A percentile compares a stretch with the other conserved stretches of the same genome.
Evolutionary conservation across 768 basidiomycete species (phyloP).

Genomic region (Flagelloscypha sp.): DNA sequence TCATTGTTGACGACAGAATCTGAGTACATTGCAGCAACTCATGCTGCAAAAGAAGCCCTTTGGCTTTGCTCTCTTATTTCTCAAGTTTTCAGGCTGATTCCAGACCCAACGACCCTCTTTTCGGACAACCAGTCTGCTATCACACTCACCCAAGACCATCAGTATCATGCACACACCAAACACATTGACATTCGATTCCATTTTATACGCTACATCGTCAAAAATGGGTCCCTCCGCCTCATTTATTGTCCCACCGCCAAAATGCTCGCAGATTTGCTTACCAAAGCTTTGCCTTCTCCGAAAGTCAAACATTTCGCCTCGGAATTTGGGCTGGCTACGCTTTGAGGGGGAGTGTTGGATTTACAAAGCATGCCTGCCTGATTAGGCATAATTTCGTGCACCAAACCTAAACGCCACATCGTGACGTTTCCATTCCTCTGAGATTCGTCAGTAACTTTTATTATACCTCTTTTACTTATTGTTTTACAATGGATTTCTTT

Average conservation of each 20-base stretch:
- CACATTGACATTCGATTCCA: slow-evolving; percentile 24
- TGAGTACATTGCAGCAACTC: slow-evolving; percentile 17
- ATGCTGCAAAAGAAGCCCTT: slow-evolving; percentile 9
- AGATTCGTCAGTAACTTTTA: no score
- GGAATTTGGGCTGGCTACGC: no score
- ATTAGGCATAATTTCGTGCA: no score
- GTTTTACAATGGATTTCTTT: no score
- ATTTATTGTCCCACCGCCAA: slow-evolving; percentile 13
- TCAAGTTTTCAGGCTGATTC: slow-evolving; percentile 11
- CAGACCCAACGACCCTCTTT: no score
- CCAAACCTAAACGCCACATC: no score
- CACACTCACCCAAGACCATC: slow-evolving; percentile 11
- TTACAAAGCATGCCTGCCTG: no score
- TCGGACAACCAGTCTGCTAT: slow-evolving; percentile 14
- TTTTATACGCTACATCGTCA: slow-evolving; percentile 20
- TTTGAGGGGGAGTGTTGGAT: no score
- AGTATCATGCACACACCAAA: slow-evolving; percentile 14
- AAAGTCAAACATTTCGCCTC: slow-evolving; percentile 4
- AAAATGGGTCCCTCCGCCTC: slow-evolving; percentile 1
- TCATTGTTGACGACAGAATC: slow-evolving; percentile 17
- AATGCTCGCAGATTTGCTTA: slow-evolving; percentile 20
- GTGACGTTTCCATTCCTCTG: no score
- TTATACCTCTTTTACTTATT: no score
- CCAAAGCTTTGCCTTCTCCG: slow-evolving; percentile 14
- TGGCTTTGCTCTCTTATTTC: slow-evolving; percentile 5